Percentiles rank a stretch among this genome's conserved stretches.
phyloP scores from a whole-genome alignment of 1,139 yeast species.

The Yamadazyma songkhlaensis region DNA sequence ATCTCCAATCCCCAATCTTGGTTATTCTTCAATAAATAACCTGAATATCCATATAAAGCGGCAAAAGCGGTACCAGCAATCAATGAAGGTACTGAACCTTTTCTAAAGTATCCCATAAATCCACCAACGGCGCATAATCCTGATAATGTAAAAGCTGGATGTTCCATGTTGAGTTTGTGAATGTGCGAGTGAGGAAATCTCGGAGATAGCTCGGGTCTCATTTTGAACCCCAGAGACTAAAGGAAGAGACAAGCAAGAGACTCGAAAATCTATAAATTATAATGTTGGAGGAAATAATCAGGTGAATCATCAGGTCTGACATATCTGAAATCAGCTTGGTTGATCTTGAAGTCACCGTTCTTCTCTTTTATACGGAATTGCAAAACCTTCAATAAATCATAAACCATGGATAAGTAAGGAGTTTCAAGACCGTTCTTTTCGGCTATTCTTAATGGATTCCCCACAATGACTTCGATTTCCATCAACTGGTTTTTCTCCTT shows the following conservation, averaged over 20 bases:
- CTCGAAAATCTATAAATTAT: background rate
- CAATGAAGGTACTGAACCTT: conserved; percentile 76
- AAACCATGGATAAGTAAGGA: conserved; percentile 58
- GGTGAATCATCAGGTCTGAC: conserved; percentile 30
- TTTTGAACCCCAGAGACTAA: too few relatives aligned
- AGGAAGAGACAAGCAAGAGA: too few relatives aligned
- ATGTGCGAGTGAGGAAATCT: background rate
- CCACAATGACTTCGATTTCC: conserved; percentile 70
- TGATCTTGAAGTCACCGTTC: conserved; percentile 38
- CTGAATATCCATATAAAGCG: conserved; percentile 69
- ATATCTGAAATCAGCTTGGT: conserved; percentile 26
- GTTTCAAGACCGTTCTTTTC: conserved; percentile 50
- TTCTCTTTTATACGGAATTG: conserved; percentile 61
- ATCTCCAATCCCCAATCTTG: conserved; percentile 78
- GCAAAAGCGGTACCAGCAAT: conserved; percentile 75
- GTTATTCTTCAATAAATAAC: conserved; percentile 69
- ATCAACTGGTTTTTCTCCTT: conserved; percentile 65
- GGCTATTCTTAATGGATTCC: conserved; percentile 67
- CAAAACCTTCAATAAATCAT: conserved; percentile 53
- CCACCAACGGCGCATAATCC: conserved; percentile 79
- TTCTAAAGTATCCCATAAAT: conserved; percentile 64
- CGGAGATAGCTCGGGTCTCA: background rate
- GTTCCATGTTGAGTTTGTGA: conserved; percentile 53
- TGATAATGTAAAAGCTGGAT: conserved; percentile 73
- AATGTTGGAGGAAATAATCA: conserved; percentile 18